Conservation (phyloP, 2,329 filamentous ascomycete species). For the Diaporthe humulicola region DNA sequence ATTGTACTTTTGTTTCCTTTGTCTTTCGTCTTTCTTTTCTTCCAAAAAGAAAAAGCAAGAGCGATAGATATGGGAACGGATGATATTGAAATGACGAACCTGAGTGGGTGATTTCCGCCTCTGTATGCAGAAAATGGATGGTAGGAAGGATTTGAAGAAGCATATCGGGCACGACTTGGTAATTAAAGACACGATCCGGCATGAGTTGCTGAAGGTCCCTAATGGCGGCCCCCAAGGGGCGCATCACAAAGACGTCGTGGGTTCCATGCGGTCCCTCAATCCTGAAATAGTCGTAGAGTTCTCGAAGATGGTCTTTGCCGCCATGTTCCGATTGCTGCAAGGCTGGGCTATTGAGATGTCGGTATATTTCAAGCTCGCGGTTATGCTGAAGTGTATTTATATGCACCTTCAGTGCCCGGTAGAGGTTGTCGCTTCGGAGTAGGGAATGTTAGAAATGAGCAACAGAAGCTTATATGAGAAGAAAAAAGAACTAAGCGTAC, state of each 20-base stretch:
- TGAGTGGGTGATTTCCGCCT: background rate
- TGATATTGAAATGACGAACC: background rate
- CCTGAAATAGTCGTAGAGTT: background rate
- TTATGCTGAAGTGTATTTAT: slow-evolving; percentile 2
- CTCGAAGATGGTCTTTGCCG: background rate
- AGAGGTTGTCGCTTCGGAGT: background rate
- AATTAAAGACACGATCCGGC: background rate
- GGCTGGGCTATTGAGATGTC: background rate
- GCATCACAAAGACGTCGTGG: background rate
- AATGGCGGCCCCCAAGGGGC: background rate
- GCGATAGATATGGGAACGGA: rapidly evolving
- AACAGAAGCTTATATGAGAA: too few species aligned
- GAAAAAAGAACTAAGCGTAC: background rate
- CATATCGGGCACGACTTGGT: background rate
- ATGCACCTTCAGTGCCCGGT: background rate
- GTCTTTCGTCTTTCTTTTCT: background rate
- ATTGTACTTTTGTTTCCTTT: background rate
- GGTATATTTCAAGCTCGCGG: background rate
- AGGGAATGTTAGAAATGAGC: background rate
- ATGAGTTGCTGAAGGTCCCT: background rate
- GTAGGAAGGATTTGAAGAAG: slow-evolving; percentile 7
- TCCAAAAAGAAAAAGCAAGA: background rate
- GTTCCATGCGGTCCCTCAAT: background rate
- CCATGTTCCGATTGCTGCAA: background rate
- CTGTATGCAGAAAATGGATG: background rate